Base-by-base conservation (phyloP, 495 filamentous ascomycete species). In the Penicillium daleae region DNA sequence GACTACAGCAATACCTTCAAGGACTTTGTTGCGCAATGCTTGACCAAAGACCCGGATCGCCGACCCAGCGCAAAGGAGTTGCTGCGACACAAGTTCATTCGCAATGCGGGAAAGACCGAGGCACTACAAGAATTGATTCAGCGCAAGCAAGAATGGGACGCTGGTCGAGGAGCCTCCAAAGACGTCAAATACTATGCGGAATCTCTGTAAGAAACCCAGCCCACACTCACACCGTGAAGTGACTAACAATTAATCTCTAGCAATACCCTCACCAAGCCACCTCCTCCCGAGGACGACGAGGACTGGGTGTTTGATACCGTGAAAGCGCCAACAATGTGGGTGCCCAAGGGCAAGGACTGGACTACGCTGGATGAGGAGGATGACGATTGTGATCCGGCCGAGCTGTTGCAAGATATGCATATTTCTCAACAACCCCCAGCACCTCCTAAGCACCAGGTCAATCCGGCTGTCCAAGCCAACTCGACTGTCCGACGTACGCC, bases 221-320 rank as follows among this genome's bases (percentile, higher is more conserved):
- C 57, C n/a, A 9, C 22, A 55, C 9, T 26, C 22, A 12, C 13
- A 13, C 4, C 3, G n/a, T 26, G n/a, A 31, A n/a, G 5, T 6
- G 6, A 39, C 70, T 73, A 52, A 76, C 67, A 54, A 35, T 44
- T 24, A 10, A 40, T 27, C 54, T 31, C 15, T 59, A 82, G 79
- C 52, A 87, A 89, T 65, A 89, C 87, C n/a, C 70, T 87, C 82
- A 55, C 83, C 80, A 58, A 87, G 81, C 70, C 59, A 37, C 48
- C 22, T 21, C 60, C 21, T 48, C 67, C 71, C n/a, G 81, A 85
- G 21, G 89, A 93, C 21, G 82, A 89, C 19, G 93, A 97, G 66
- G 91, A 91, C 56, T 99, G 95, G 95, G 89, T 97, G n/a, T 99
- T 99, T 70, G 95, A 97, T 68, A 99, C 95, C 0, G 86, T 99